Base-by-base conservation (phyloP, 192 early-diverging fungal genomes). In the Coemansia sp. region DNA sequence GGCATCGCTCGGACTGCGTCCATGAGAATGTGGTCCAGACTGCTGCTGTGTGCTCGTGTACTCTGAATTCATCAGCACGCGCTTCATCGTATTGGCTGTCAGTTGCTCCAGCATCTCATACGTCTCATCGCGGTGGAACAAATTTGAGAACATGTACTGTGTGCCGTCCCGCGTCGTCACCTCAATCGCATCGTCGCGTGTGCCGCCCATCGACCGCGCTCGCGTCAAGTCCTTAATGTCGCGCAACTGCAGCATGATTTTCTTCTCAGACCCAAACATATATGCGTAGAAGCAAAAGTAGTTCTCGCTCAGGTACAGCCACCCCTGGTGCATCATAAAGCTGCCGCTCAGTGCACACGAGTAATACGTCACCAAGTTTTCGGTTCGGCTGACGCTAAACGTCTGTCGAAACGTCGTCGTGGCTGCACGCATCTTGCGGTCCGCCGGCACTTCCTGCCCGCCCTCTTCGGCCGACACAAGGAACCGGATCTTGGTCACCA, bases 51-150 rank as follows among this genome's bases (percentile, higher is more conserved):
- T 26, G 6, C 61, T 69, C 0, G 81, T 61, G 49, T 75, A 78
- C 59, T 82, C 83, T 3, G 94, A 90, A 70, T 88, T 90, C 58
- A 95, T 89, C 59, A 99, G 78, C 48, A 98, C 78, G 32, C 88
- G 83, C 60, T 91, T 84, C 93, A 97, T 96, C 6, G 94, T 90
- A 54, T 91, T 76, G 49, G 87, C 85, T 0, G 92, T 92, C 54
- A 99, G 80, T 65, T 96, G 92, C 50, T 94, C 89, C n/a, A 99
- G 82, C 59, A 97, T 82, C 62, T 97, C 95, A 65, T 89, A 98
- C 5, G 93, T 93, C 85, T 99, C 95, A 75, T 99, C 95, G 24
- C 97, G 86, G 53, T 92, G 91, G 75, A 99, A 98, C 53, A 99
- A 82, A 66, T 98, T 99, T 12, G 93, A 90, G 60, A 99, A 94